phyloP scores from a whole-genome alignment of 139 green algal genomes.

The Nannochloris sp. region DNA sequence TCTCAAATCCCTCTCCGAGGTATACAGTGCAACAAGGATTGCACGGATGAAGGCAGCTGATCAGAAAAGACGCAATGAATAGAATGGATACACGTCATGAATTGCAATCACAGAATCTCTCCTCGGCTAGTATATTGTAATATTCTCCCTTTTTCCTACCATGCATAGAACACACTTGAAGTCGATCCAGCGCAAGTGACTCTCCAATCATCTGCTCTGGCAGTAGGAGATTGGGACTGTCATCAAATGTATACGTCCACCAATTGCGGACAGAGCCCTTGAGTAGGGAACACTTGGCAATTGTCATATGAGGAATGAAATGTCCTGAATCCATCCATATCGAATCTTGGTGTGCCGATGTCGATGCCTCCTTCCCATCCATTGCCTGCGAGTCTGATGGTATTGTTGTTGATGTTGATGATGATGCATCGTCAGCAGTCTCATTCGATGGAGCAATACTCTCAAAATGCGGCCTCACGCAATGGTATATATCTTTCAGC shows the following conservation, averaged over 20 bases:
- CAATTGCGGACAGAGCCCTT: neutral
- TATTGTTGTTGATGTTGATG: too few species aligned
- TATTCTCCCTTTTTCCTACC: constrained; percentile 7
- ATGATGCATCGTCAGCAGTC: too few species aligned
- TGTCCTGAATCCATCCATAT: too few species aligned
- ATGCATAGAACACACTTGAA: constrained; percentile 12
- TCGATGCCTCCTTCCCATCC: too few species aligned
- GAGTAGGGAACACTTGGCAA: constrained; percentile 1
- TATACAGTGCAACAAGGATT: constrained; percentile 52
- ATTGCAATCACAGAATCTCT: neutral
- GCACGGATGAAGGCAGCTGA: constrained; percentile 23
- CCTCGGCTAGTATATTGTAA: constrained; percentile 3
- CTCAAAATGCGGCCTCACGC: neutral
- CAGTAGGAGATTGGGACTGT: neutral
- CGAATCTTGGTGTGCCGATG: too few species aligned
- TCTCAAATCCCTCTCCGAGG: constrained; percentile 69
- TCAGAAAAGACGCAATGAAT: neutral
- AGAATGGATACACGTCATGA: neutral
- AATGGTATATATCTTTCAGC: neutral
- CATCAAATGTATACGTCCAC: too few species aligned
- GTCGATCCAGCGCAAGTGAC: neutral
- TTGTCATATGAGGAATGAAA: constrained; percentile 8
- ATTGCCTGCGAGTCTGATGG: too few species aligned
- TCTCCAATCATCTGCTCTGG: constrained; percentile 1
- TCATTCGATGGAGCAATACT: neutral